Conservation (phyloP, 2,329 filamentous ascomycete genomes). For the Verticillium isaacii region DNA sequence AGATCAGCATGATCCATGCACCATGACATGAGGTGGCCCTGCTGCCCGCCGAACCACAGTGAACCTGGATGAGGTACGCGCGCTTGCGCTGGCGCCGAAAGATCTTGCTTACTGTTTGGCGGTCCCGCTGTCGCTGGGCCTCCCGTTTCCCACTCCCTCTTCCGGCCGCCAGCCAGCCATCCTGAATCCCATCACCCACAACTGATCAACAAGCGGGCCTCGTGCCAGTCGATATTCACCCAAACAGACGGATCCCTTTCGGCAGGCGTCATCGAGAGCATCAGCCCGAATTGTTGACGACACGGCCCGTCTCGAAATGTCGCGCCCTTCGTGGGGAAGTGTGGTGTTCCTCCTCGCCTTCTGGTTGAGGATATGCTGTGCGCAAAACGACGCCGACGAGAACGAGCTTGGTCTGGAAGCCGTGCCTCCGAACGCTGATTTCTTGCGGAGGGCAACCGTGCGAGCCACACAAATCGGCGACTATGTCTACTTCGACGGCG, state of each 20-base stretch:
- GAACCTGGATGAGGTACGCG: not conserved
- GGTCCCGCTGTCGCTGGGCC: not conserved
- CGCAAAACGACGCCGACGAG: not conserved
- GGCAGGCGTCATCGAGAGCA: not conserved
- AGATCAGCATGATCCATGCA: not conserved
- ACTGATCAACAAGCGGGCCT: too few species aligned
- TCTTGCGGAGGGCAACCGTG: not conserved
- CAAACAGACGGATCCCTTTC: not conserved
- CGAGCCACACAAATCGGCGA: slow-evolving; percentile 22
- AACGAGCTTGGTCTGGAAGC: not conserved
- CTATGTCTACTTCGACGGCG: slow-evolving; percentile 32
- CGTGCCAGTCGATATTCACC: too few species aligned
- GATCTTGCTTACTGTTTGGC: not conserved
- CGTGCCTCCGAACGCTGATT: not conserved
- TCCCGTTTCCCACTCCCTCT: not conserved
- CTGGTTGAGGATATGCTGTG: not conserved
- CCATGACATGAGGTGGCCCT: not conserved
- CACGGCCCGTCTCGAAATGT: not conserved
- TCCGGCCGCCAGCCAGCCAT: too few species aligned
- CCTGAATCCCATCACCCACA: too few species aligned
- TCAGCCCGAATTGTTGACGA: not conserved
- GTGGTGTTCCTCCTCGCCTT: not conserved
- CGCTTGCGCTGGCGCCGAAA: not conserved
- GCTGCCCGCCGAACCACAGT: not conserved
- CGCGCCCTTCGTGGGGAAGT: not conserved